Evolutionary conservation across 306 rosid genomes (phyloP).

Genomic region (Glycyrrhiza uralensis): DNA sequence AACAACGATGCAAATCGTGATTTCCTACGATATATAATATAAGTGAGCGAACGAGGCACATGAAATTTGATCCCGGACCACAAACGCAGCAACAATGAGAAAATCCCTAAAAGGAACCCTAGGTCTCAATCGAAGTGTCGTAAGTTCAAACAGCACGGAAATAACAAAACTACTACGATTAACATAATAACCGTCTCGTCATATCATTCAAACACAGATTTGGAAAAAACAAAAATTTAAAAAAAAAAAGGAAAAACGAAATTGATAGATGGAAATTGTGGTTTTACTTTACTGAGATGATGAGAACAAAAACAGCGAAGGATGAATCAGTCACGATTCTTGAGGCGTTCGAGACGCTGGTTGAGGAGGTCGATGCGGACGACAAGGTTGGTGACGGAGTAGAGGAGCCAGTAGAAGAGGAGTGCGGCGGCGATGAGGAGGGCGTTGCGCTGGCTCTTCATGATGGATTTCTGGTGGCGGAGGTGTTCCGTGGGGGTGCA

Average conservation of each 20-base stretch:
- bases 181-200: slow-evolving; percentile 19
- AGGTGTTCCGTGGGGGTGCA: slow-evolving; percentile 81
- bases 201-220: slow-evolving; percentile 1
- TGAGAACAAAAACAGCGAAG: neutral
- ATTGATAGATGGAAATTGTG: neutral
- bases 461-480: slow-evolving; percentile 95
- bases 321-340: slow-evolving; percentile 61
- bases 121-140: neutral
- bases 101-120: slow-evolving; percentile 33
- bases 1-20: neutral
- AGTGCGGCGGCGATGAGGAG: slow-evolving; percentile 85
- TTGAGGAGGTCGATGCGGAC: slow-evolving; percentile 76
- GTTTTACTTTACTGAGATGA: neutral
- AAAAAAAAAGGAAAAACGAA: neutral
- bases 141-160: neutral
- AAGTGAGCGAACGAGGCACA: neutral
- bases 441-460: slow-evolving; percentile 98
- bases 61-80: neutral
- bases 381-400: slow-evolving; percentile 79
- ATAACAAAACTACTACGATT: slow-evolving; percentile 2
- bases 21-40: neutral
- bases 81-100: neutral
- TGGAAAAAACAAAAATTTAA: too few relatives aligned
- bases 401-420: slow-evolving; percentile 91
- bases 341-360: slow-evolving; percentile 80